Evolutionary conservation across 176 grass and related monocot species (phyloP).

Genomic region (Luzula sylvatica): DNA sequence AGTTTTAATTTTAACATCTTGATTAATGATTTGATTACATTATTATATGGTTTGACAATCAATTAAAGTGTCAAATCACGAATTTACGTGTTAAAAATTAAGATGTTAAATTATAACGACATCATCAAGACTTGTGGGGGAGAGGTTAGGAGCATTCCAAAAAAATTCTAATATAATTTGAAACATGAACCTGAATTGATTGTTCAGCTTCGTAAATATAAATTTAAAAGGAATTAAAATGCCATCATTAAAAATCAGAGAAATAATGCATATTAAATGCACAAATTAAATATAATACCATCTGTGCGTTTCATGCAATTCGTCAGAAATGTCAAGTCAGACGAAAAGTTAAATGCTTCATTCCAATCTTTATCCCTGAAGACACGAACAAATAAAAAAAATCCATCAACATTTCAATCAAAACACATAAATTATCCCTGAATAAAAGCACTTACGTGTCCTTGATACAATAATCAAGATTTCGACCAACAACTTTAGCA

Average conservation of each 20-base stretch:
- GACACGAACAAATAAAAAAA: no score
- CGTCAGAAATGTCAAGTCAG: conserved; percentile 41
- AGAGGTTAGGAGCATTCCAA: no score
- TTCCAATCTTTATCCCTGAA: conserved; percentile 70
- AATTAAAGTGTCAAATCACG: no score
- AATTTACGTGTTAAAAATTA: no score
- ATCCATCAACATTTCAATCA: no score
- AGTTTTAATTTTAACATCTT: no score
- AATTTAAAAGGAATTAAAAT: background rate
- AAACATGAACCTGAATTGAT: background rate
- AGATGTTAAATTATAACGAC: no score
- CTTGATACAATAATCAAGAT: conserved; percentile 70
- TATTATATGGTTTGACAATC: no score
- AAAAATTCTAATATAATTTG: no score
- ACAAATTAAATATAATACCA: conserved; percentile 23
- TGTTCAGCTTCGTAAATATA: background rate
- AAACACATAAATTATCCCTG: no score
- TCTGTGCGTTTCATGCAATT: conserved; percentile 59
- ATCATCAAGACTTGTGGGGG: no score
- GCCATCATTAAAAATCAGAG: background rate
- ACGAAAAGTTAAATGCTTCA: conserved; percentile 70
- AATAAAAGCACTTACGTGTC: conserved; percentile 30
- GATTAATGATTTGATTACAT: no score
- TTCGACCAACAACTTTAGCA: conserved; percentile 27
- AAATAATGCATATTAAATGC: background rate